These are phyloP conservation scores for Astrothelium subdiscretum DNA, from an alignment of 495 filamentous ascomycete species.

Conservation along the genomic window DNA sequence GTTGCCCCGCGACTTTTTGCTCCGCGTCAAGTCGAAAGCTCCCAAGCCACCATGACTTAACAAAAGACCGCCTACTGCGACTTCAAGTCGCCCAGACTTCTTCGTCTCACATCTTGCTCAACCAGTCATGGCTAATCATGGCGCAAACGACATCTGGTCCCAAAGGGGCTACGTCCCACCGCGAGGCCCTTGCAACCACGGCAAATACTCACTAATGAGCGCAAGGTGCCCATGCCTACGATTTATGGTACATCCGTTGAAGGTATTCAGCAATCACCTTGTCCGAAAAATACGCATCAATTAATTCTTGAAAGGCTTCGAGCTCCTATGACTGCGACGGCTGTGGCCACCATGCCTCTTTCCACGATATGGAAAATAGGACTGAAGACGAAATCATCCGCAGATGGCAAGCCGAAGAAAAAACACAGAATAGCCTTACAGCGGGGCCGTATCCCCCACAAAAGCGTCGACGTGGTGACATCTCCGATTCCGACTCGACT, in stretches of 20 bases:
- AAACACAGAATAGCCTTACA: not conserved
- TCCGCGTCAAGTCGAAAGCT: not conserved
- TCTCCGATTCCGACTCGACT: not conserved
- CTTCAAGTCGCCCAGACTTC: not conserved
- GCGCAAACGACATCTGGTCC: conserved; percentile 23
- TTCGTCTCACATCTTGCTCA: not conserved
- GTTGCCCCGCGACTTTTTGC: not conserved
- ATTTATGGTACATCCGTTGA: conserved; percentile 48
- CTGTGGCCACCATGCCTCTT: conserved; percentile 43
- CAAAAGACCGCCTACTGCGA: not conserved
- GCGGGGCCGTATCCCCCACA: not conserved
- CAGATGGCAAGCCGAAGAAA: conserved; percentile 29
- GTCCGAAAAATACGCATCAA: not conserved
- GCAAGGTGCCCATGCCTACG: conserved; percentile 39
- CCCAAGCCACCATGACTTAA: not conserved
- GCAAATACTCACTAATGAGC: conserved; percentile 33
- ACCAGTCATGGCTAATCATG: not conserved
- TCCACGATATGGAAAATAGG: conserved; percentile 41
- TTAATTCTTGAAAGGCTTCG: conserved; percentile 17
- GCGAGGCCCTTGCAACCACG: conserved; percentile 33
- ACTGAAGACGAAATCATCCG: conserved; percentile 35
- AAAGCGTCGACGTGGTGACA: not conserved
- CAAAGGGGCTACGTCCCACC: conserved; percentile 31
- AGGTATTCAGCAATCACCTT: conserved; percentile 24
- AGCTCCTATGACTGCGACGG: conserved; percentile 44